Evolutionary conservation across 2,329 filamentous ascomycete genomes (phyloP), one percentile per base, ranked within the genome.

Genomic region (Colletotrichum falcatum): DNA sequence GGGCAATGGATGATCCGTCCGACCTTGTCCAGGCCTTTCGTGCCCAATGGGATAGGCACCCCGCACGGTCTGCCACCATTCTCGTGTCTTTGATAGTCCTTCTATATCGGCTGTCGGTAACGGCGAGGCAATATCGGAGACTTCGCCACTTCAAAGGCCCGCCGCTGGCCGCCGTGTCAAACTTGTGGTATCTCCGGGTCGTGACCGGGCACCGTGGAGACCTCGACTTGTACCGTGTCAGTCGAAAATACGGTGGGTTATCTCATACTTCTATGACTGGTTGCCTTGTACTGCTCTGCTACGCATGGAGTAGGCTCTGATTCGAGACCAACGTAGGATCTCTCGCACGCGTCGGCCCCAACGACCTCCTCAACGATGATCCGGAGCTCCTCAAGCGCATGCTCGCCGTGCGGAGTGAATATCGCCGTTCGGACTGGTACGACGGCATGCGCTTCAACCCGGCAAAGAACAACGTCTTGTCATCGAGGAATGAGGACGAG

Each of bases 381-480:
- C 56, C 68, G n/a, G 66, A 42, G 14, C 53, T 71, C 26, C 30
- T 84, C 11, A 78, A 79, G n/a, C 77, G 37, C 30, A 81, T 84
- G 74, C 78, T 77, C 18, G 77, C 75, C 1, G 80, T 79, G 5
- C 78, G 81, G 16, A 81, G 78, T 42, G 63, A 70, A 9, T 84
- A 84, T 65, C 75, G 72, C 0, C 79, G 81, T 2, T 78, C 78
- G 0, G 73, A 73, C 1, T 87, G 85, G 80, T 88, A 88, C 74
- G 78, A 82, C 66, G 83, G 81, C 6, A 80, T 85, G 65, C 81
- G 83, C 20, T 81, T 91, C 67, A 84, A 89, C 66, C 84, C 86
- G 0, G 81, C 84, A 12, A 79, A 83, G 33, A 84, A 88, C 70
- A 88, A 86, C 70, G 81, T 90, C 11, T 82, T 89, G 33, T 86